These are phyloP conservation scores for Calonectria multiphialidica DNA, from an alignment of 2,329 filamentous ascomycete species.

Conservation along the genomic window DNA sequence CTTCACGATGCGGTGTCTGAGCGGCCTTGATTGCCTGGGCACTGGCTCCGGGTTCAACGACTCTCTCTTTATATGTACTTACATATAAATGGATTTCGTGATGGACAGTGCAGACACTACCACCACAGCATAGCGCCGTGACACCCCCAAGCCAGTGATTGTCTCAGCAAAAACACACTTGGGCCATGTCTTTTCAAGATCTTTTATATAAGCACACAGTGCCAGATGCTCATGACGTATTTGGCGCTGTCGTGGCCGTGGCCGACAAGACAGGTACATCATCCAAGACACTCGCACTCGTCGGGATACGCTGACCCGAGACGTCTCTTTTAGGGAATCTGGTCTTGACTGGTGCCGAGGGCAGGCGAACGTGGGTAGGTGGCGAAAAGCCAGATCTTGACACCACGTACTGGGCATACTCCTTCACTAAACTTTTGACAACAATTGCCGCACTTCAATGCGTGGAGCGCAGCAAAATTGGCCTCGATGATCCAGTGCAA, in stretches of 20 bases:
- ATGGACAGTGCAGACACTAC: too few species aligned
- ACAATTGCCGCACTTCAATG: slow-evolving; percentile 5
- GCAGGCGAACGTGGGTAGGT: background rate
- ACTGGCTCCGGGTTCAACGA: background rate
- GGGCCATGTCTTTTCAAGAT: background rate
- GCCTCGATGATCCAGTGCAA: background rate
- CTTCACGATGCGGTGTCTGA: background rate
- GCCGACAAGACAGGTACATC: background rate
- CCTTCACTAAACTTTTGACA: slow-evolving; percentile 4
- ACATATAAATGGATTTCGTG: too few species aligned
- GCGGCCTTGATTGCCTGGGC: background rate
- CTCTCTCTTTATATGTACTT: too few species aligned
- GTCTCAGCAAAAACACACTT: too few species aligned
- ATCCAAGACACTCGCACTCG: background rate
- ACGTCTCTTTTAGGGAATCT: background rate
- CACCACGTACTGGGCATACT: background rate
- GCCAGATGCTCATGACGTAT: background rate
- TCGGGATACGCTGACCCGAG: background rate
- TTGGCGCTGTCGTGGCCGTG: background rate
- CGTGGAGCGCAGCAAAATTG: background rate
- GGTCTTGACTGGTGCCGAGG: background rate
- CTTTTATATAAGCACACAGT: background rate
- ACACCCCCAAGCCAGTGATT: too few species aligned
- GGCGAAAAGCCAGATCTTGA: background rate
- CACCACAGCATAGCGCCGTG: too few species aligned